Evolutionary conservation across 2,329 filamentous ascomycete genomes (phyloP).

Genomic region (Pseudocercospora eumusae): DNA sequence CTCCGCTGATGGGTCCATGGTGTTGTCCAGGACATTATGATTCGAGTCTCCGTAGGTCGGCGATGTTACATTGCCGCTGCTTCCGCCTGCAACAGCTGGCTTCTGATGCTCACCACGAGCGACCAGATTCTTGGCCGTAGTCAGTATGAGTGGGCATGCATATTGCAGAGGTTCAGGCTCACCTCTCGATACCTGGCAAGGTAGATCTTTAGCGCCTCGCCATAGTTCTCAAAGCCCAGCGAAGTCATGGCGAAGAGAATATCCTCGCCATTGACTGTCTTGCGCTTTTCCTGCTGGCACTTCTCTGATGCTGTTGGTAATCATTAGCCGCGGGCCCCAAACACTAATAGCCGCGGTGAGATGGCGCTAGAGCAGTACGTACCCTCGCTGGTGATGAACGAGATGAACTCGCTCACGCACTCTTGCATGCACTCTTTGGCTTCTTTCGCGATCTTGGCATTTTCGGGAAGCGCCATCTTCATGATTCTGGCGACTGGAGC

Average conservation of each 20-base stretch:
- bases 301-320: slow-evolving; percentile 81
- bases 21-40: slow-evolving; percentile 46
- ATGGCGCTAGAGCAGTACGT: slow-evolving; percentile 43
- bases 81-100: slow-evolving; percentile 43
- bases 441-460: slow-evolving; percentile 94
- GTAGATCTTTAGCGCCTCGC: slow-evolving; percentile 97
- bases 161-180: slow-evolving; percentile 50
- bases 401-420: slow-evolving; percentile 99
- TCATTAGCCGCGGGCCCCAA: slow-evolving; percentile 23
- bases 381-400: slow-evolving; percentile 99
- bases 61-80: slow-evolving; percentile 35
- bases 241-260: slow-evolving; percentile 99
- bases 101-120: slow-evolving; percentile 68
- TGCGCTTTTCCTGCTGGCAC: slow-evolving; percentile 98
- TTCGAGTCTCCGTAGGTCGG: slow-evolving; percentile 42
- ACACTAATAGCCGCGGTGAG: slow-evolving; percentile 22
- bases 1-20: slow-evolving; percentile 46
- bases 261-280: slow-evolving; percentile 98
- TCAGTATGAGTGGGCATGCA: slow-evolving; percentile 19
- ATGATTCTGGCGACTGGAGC: slow-evolving; percentile 97
- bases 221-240: slow-evolving; percentile 97
- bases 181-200: slow-evolving; percentile 97
- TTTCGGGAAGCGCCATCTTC: slow-evolving; percentile 96
- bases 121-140: slow-evolving; percentile 67
- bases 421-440: slow-evolving; percentile 99